Conservation (phyloP, 139 green algal species). For the Nannochloris sp. region DNA sequence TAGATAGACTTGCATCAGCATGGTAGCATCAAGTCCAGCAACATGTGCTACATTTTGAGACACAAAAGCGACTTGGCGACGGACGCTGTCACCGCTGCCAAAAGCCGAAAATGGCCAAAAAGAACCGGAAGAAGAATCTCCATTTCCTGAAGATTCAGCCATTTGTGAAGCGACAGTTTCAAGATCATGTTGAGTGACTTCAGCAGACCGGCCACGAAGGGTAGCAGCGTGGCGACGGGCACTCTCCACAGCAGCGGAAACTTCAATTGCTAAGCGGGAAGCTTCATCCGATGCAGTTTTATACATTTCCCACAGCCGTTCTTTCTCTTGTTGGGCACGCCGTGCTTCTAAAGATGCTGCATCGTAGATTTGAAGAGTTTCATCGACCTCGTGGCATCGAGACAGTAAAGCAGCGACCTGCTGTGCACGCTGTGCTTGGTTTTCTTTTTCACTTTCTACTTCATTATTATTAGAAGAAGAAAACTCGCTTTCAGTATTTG, state of each 20-base stretch:
- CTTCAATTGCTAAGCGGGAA: background rate
- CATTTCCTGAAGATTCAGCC: background rate
- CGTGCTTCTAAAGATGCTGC: background rate
- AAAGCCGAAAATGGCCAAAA: background rate
- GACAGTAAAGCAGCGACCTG: background rate
- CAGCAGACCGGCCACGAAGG: constrained; percentile 14
- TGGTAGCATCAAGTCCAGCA: constrained; percentile 14
- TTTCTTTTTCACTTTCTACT: background rate
- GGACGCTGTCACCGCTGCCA: background rate
- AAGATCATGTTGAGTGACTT: constrained; percentile 24
- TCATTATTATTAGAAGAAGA: background rate
- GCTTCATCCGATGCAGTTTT: background rate
- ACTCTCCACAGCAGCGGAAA: background rate
- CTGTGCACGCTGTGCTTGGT: background rate
- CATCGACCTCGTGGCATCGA: constrained; percentile 5
- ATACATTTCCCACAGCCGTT: constrained; percentile 14
- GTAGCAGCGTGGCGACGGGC: constrained; percentile 9
- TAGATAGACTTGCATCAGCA: constrained; percentile 17
- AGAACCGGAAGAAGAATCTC: background rate
- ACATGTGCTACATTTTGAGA: constrained; percentile 7
- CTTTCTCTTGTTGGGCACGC: constrained; percentile 18
- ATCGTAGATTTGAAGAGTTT: constrained; percentile 9
- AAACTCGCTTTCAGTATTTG: no score
- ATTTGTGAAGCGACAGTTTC: constrained; percentile 13
- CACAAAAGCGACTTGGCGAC: constrained; percentile 17